Evolutionary conservation across 129 eudicot species (phyloP).

Genomic region (Oenanthe sinensis): DNA sequence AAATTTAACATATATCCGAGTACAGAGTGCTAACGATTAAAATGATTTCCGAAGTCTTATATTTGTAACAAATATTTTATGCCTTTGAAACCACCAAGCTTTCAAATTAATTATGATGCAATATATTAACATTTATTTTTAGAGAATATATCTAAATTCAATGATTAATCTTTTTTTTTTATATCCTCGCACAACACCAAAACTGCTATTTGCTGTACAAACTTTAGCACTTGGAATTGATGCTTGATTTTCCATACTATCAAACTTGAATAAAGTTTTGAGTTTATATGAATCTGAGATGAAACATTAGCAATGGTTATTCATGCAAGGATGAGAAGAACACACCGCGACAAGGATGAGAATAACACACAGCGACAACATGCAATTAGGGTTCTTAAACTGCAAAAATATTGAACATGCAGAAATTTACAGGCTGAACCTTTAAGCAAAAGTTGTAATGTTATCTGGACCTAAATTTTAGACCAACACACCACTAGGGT

Average conservation of each 20-base stretch:
- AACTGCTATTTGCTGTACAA: background rate
- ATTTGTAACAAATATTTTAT: no score
- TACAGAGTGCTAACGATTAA: background rate
- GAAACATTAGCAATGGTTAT: background rate
- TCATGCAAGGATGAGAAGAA: background rate
- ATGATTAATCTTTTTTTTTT: no score
- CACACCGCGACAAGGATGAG: background rate
- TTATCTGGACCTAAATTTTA: background rate
- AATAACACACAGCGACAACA: no score
- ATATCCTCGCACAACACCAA: no score
- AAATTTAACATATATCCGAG: background rate
- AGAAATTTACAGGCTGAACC: background rate
- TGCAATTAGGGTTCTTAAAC: background rate
- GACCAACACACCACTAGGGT: background rate
- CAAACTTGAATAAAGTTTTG: background rate
- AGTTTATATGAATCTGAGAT: background rate
- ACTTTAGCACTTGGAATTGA: background rate
- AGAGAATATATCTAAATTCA: no score
- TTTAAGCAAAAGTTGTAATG: background rate
- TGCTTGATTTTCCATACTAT: background rate
- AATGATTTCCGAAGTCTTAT: background rate
- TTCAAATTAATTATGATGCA: background rate
- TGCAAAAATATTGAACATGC: background rate
- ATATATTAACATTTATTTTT: no score
- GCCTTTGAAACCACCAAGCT: background rate